Evolutionary conservation across 2,329 filamentous ascomycete species (phyloP).

Genomic region (Penicillium sp.): DNA sequence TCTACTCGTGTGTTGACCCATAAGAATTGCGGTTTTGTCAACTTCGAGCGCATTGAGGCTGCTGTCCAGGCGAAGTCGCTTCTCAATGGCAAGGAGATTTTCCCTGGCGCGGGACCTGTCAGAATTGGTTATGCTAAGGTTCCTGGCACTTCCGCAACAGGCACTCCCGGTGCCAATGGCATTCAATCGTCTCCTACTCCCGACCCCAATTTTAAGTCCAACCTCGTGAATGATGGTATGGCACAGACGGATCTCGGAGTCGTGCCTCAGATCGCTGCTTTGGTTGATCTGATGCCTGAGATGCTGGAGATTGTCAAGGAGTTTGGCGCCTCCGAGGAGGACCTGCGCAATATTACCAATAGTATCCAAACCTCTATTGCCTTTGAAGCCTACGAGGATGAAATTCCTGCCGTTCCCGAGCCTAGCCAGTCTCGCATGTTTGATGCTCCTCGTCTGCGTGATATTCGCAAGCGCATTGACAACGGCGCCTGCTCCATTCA

Average conservation of each 20-base stretch:
- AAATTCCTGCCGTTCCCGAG: conserved; percentile 87
- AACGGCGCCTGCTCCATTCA: conserved; percentile 81
- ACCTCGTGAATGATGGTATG: conserved; percentile 26
- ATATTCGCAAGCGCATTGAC: conserved; percentile 96
- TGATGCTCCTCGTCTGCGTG: conserved; percentile 88
- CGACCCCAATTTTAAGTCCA: conserved; percentile 64
- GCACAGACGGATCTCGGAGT: conserved; percentile 34
- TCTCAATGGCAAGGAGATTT: conserved; percentile 96
- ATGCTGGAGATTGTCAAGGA: conserved; percentile 83
- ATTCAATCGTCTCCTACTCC: conserved; percentile 88
- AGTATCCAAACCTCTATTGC: conserved; percentile 75
- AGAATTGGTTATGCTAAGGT: conserved; percentile 98
- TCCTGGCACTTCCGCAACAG: conserved; percentile 71
- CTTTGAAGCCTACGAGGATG: conserved; percentile 69
- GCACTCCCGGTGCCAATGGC: conserved; percentile 84
- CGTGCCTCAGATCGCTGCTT: conserved; percentile 61
- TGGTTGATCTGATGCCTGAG: conserved; percentile 76
- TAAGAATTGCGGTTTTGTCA: conserved; percentile 99
- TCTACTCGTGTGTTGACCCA: conserved; percentile 92
- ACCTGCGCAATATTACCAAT: conserved; percentile 67
- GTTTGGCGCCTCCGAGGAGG: conserved; percentile 80
- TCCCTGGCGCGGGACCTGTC: conserved; percentile 90
- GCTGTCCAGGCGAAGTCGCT: conserved; percentile 82
- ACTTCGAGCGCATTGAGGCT: conserved; percentile 88
- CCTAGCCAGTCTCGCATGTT: conserved; percentile 85